Base-by-base conservation (phyloP, 371 early-diverging fungal species). In the Dichotomocladium elegans region DNA sequence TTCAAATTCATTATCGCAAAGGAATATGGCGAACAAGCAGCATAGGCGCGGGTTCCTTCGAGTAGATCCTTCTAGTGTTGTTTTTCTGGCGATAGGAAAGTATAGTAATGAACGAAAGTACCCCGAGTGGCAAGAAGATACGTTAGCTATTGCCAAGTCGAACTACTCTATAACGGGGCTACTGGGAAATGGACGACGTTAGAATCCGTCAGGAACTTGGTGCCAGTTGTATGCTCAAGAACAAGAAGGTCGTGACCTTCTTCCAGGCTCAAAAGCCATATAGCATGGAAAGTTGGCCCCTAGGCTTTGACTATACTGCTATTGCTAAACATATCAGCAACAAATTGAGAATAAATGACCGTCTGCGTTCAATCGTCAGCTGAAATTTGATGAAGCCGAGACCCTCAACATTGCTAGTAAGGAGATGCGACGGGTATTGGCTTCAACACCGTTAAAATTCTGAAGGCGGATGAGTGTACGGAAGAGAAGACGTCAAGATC, bases 241-340 rank as follows among this genome's bases (percentile, higher is more conserved):
- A 96, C 75, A 96, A 95, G 80, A 87, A 88, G 66, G 84, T 85
- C 24, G 94, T 95, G 93, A 94, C 96, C 19, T 98, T 96, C 69
- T 82, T 94, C 22, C 84, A 88, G 27, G 86, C 89, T 50, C 73
- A 74, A 55, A 77, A 77, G 64, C 56, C 58, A 46, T 33, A 33
- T 33, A 8, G 8, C 33, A 10, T 8, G n/a, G n/a, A n/a, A n/a
- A n/a, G n/a, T n/a, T n/a, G n/a, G n/a, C n/a, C n/a, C n/a, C n/a
- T 64, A 47, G 48, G 29, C n/a, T n/a, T n/a, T 33, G 34, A 9
- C 34, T 9, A 10, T 33, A 9, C 34, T n/a, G 34, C n/a, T n/a
- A n/a, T 37, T 37, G n/a, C n/a, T 37, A n/a, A 37, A 10, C n/a
- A 3, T 37, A 41, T 41, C 21, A 89, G 89, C 92, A 89, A 71